Evolutionary conservation across 805 yeast genomes (phyloP).

Genomic region (Sugiyamaella boreocaroliniensis): DNA sequence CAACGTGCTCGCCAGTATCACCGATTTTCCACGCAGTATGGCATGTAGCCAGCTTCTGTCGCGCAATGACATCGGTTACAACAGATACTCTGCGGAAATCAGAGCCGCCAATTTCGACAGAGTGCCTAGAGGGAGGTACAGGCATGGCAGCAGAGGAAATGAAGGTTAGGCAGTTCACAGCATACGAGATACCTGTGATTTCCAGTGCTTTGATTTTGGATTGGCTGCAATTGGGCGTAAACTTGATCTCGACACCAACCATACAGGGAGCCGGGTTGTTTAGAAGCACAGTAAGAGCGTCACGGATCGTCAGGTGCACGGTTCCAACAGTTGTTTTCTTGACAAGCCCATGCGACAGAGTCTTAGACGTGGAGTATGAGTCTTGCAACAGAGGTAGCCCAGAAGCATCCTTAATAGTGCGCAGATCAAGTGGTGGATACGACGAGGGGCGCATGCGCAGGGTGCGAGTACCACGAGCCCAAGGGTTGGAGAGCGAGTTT

Average conservation of each 20-base stretch:
- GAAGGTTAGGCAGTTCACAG: constrained; percentile 8
- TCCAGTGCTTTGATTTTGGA: constrained; percentile 6
- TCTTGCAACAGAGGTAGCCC: background rate
- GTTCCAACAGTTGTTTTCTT: constrained; percentile 2
- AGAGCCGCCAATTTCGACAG: background rate
- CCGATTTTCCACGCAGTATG: constrained; percentile 6
- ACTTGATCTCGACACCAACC: constrained; percentile 2
- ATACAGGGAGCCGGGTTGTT: constrained; percentile 3
- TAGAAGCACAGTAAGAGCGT: background rate
- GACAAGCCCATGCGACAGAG: constrained; percentile 2
- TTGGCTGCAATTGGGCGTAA: constrained; percentile 1
- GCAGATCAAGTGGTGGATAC: constrained; percentile 1
- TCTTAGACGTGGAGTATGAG: background rate
- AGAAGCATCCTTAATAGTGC: background rate
- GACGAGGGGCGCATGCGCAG: constrained; percentile 4
- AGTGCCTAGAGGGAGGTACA: background rate
- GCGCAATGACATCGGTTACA: constrained; percentile 3
- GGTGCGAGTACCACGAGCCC: constrained; percentile 2
- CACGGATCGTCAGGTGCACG: background rate
- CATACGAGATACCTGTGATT: constrained; percentile 4
- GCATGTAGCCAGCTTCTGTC: constrained; percentile 9
- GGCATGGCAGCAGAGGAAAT: constrained; percentile 3
- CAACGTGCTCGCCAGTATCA: background rate
- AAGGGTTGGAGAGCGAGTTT: background rate
- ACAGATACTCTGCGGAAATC: background rate